These are phyloP conservation scores for Letharia columbiana DNA, from an alignment of 495 filamentous ascomycete genomes.

Conservation along the genomic window DNA sequence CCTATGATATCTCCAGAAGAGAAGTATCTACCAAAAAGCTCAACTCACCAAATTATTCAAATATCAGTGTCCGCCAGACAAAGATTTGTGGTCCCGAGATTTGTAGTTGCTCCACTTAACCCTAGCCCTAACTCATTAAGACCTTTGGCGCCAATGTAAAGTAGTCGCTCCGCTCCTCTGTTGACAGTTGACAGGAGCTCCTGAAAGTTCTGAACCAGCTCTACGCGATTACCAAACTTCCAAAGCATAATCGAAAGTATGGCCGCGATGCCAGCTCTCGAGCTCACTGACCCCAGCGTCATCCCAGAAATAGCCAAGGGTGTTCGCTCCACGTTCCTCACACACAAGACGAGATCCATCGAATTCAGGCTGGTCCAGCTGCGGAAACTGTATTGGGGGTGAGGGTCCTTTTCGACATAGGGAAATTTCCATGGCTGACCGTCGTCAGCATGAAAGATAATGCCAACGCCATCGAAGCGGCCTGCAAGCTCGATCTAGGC, in stretches of 20 bases:
- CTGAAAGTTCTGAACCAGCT: neutral
- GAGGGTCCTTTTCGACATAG: slow-evolving; percentile 19
- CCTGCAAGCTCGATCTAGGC: slow-evolving; percentile 63
- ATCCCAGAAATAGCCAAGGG: slow-evolving; percentile 53
- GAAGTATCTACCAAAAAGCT: too few relatives aligned
- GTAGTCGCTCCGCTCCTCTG: too few relatives aligned
- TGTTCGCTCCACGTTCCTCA: slow-evolving; percentile 55
- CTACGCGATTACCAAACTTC: neutral
- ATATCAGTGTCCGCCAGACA: too few relatives aligned
- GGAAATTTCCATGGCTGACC: neutral
- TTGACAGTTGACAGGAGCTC: neutral
- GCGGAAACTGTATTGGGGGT: slow-evolving; percentile 89
- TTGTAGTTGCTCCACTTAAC: too few relatives aligned
- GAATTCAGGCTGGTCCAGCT: slow-evolving; percentile 78
- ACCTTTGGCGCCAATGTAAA: neutral
- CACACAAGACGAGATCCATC: slow-evolving; percentile 72
- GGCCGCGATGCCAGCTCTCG: slow-evolving; percentile 43
- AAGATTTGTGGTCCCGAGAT: too few relatives aligned
- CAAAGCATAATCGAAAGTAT: neutral
- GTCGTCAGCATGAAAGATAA: slow-evolving; percentile 59
- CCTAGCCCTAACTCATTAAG: too few relatives aligned
- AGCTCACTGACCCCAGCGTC: slow-evolving; percentile 56
- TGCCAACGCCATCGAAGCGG: slow-evolving; percentile 56
- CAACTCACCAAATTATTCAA: too few relatives aligned
- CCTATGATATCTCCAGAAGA: too few relatives aligned